Base-by-base conservation (phyloP, 2,329 filamentous ascomycete species). In the Penicillium brasilianum region DNA sequence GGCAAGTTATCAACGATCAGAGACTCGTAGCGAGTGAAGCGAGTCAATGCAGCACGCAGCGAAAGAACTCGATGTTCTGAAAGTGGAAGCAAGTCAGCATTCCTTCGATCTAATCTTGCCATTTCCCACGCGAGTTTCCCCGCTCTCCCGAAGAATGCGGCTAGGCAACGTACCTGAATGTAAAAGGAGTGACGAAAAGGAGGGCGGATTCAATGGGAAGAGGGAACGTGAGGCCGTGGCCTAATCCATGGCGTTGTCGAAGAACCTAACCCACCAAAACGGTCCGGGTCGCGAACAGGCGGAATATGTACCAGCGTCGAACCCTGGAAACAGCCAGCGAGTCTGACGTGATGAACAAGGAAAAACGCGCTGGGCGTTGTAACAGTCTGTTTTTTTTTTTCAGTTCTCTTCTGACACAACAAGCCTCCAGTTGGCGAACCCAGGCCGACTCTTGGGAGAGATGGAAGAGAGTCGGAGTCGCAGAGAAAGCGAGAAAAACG, bases 161-260 rank as follows among this genome's bases (percentile, higher is more conserved):
- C 28, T 20, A 46, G 34, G 16, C 16, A 57, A 64, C 66, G 36
- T 65, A 69, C 66, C 66, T 50, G 57, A 46, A 44, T 25, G 4
- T 22, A 16, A 34, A 64, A 65, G 32, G 58, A 66, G 60, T 34
- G 62, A 66, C 51, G 18, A 54, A 61, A 48, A 39, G 59, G 39
- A 51, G 43, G 50, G 51, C 52, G 14, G 36, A 54, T 32, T 54
- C 32, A 56, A 54, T 30, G n/a, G n/a, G n/a, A 18, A 34, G n/a
- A 34, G 36, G 13, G 34, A 30, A 16, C 20, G 34, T 9, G 37
- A 49, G 41, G 50, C 30, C 28, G 28, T 25, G 25, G 44, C 52
- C 58, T 67, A 69, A 54, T 67, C 66, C 66, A 69, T 69, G 46
- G 49, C 61, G 66, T 54, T 52, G 57, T 62, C 36, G 50, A 55